A percentile compares a stretch with the other conserved stretches of the same genome.
Evolutionary conservation across 768 basidiomycete species (phyloP).

Genomic region (Pleurotus sapidus): DNA sequence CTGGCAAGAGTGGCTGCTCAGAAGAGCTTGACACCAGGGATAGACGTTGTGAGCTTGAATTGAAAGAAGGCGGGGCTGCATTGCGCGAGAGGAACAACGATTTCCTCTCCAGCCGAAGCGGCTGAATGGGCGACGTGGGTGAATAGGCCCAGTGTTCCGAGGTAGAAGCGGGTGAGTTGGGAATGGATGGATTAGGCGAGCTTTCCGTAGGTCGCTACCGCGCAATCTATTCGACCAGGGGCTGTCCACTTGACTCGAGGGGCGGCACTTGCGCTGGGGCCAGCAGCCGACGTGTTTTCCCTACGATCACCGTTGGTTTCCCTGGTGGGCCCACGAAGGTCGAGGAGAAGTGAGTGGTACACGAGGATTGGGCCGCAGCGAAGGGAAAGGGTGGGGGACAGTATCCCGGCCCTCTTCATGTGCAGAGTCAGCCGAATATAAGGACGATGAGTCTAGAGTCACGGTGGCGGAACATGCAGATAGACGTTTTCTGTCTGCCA

Average conservation of each 20-base stretch:
- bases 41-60: background rate
- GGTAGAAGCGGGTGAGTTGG: too few species aligned
- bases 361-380: too few species aligned
- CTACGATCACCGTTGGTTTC: too few species aligned
- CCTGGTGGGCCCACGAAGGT: too few species aligned
- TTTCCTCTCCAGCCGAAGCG: background rate
- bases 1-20: background rate
- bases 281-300: too few species aligned
- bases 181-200: too few species aligned
- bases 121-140: background rate
- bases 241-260: too few species aligned
- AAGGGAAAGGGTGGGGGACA: background rate
- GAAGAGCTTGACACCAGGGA: background rate
- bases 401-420: conserved; percentile 13
- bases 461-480: background rate
- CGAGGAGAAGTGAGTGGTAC: too few species aligned
- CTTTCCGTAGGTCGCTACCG: too few species aligned
- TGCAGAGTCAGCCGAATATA: conserved; percentile 10
- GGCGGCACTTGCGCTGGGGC: too few species aligned
- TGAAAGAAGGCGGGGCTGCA: background rate
- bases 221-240: too few species aligned
- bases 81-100: background rate
- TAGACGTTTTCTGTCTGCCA: background rate
- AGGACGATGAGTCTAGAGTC: background rate
- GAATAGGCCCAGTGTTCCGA: too few species aligned